Conservation (phyloP, 495 filamentous ascomycete species). For the Xylaria intraflava region DNA sequence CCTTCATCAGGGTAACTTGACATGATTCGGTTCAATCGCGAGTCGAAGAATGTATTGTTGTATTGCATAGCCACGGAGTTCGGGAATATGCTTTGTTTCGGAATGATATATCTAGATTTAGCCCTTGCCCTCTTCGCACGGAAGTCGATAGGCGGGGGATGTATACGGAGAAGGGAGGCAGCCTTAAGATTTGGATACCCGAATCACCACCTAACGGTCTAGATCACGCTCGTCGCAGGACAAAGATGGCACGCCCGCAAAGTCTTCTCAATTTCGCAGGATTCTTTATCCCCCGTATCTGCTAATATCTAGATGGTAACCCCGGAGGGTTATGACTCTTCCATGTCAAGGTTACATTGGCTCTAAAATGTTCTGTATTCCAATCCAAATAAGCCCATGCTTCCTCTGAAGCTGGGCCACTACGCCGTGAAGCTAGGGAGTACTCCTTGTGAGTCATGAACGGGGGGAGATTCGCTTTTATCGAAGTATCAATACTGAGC, state of each 20-base stretch:
- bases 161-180: not conserved
- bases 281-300: not conserved
- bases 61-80: conserved; percentile 30
- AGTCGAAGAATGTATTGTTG: not conserved
- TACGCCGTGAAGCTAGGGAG: not conserved
- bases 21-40: not conserved
- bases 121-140: not conserved
- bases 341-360: conserved; percentile 5
- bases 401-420: not conserved
- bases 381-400: not conserved
- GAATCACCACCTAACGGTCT: not conserved
- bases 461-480: not conserved
- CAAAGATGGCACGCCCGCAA: not conserved
- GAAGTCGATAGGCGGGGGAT: not conserved
- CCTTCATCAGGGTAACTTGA: conserved; percentile 29
- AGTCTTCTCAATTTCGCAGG: not conserved
- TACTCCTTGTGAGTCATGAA: not conserved
- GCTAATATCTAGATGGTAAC: not conserved
- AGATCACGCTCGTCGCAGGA: not conserved
- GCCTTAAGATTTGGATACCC: not conserved
- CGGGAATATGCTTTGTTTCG: not conserved
- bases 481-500: not conserved
- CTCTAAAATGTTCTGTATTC: conserved; percentile 7
- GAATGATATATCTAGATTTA: not conserved
- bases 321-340: too few species aligned